Base-by-base conservation (phyloP, 306 rosid species). In the Argentina anserina region DNA sequence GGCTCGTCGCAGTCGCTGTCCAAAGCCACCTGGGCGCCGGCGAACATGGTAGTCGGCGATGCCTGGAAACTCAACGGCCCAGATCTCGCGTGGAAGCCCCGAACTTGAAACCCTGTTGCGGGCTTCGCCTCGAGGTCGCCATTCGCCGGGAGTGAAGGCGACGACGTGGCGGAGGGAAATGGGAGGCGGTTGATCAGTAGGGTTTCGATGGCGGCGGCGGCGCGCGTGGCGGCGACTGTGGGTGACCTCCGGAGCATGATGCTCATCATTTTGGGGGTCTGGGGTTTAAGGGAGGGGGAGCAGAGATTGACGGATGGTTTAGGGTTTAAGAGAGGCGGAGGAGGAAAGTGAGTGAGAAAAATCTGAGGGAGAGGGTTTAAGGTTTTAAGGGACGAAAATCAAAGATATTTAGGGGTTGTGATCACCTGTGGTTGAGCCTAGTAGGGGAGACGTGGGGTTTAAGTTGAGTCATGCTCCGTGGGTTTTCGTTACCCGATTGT, bases 11-110 rank as follows among this genome's bases (percentile, higher is more conserved):
- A 80, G 31, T 82, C 90, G 1, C 60, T 43, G 2, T 39, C 97
- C 0, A 89, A 84, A 4, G 99, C 97, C 37, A n/a, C 81, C 75
- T 81, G 90, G 0, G 89, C 90, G 1, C 25, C 74, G n/a, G n/a
- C n/a, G 40, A 85, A 79, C 39, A 62, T 9, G 4, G 72, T 65
- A 58, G 72, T 65, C 53, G 80, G 26, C 39, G 97, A 90, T 10
- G 90, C 82, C 21, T 78, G 85, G 59, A 81, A 88, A 77, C 37
- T 70, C 83, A 92, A 79, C 8, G 90, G 86, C 62, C 84, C 78
- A 11, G 88, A 55, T 28, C 55, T 79, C 23, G 83, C 76, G 74
- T 90, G 97, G 31, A 95, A 85, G 74, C 71, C 64, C 21, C 85
- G 78, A 10, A 79, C 75, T 60, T 25, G 79, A 37, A 67, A 75